These are phyloP conservation scores for Didymella segeticola DNA, from an alignment of 2,329 filamentous ascomycete genomes.

Conservation along the genomic window DNA sequence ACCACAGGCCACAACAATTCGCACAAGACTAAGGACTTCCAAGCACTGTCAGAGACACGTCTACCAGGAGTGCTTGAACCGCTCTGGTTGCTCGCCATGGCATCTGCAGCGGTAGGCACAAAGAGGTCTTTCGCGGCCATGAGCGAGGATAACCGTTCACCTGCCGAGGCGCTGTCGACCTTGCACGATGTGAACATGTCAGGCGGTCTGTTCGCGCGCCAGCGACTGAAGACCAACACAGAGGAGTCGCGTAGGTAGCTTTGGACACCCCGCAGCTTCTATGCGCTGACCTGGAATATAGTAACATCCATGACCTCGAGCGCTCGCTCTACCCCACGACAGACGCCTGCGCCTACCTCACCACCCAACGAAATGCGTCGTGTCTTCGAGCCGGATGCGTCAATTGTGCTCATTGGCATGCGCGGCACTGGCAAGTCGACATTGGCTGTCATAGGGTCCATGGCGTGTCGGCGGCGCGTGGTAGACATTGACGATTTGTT, in stretches of 20 bases:
- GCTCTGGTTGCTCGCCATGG: slow-evolving; percentile 25
- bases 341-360: slow-evolving; percentile 31
- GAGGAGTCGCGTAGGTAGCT: slow-evolving; percentile 17
- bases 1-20: not conserved
- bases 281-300: slow-evolving; percentile 11
- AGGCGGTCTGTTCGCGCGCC: slow-evolving; percentile 5
- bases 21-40: not conserved
- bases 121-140: slow-evolving; percentile 40
- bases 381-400: slow-evolving; percentile 66
- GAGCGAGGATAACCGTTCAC: slow-evolving; percentile 23
- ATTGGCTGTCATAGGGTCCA: slow-evolving; percentile 75
- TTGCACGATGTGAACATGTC: slow-evolving; percentile 9
- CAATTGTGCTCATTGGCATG: slow-evolving; percentile 75
- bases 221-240: slow-evolving; percentile 1
- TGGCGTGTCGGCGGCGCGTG: slow-evolving; percentile 71
- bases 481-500: slow-evolving; percentile 75
- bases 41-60: not conserved
- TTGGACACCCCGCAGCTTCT: not conserved
- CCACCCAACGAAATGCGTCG: slow-evolving; percentile 34
- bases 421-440: slow-evolving; percentile 79
- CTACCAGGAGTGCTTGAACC: not conserved
- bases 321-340: slow-evolving; percentile 36
- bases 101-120: slow-evolving; percentile 34
- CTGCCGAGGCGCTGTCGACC: slow-evolving; percentile 3
- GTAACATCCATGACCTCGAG: slow-evolving; percentile 34